Evolutionary conservation across 768 basidiomycete genomes (phyloP).

Genomic region (Amanita jacksonii): DNA sequence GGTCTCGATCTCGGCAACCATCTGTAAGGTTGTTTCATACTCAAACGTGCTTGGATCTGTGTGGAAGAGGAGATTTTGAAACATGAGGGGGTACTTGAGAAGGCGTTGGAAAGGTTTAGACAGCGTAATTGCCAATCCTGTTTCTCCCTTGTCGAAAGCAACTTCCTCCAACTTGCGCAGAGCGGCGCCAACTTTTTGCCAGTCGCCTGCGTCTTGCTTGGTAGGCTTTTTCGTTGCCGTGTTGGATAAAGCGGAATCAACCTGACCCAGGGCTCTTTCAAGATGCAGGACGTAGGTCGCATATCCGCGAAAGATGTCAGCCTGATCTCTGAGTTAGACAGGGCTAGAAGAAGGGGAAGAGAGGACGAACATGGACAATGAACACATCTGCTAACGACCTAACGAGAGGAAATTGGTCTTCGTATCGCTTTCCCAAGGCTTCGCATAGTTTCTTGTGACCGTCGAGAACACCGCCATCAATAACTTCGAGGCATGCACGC

Average conservation of each 20-base stretch:
- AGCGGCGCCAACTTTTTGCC: constrained; percentile 67
- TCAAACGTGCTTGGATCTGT: constrained; percentile 97
- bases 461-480: constrained; percentile 78
- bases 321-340: constrained; percentile 34
- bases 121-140: constrained; percentile 87
- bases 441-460: constrained; percentile 84
- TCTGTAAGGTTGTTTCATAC: constrained; percentile 91
- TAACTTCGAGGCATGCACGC: constrained; percentile 75
- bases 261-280: constrained; percentile 81
- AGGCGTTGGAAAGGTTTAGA: constrained; percentile 97
- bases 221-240: constrained; percentile 65
- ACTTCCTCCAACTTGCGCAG: constrained; percentile 70
- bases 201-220: constrained; percentile 72
- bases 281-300: constrained; percentile 91
- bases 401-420: constrained; percentile 92
- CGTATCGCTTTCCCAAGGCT: constrained; percentile 82
- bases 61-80: constrained; percentile 94
- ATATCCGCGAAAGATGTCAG: constrained; percentile 90
- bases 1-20: constrained; percentile 95
- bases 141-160: constrained; percentile 84
- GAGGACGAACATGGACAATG: constrained; percentile 63
- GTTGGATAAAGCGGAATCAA: constrained; percentile 69
- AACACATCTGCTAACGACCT: constrained; percentile 94
- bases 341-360: constrained; percentile 2
- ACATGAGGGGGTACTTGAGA: constrained; percentile 93